Conservation (phyloP, 495 filamentous ascomycete species). For the Cladorrhinum samala region DNA sequence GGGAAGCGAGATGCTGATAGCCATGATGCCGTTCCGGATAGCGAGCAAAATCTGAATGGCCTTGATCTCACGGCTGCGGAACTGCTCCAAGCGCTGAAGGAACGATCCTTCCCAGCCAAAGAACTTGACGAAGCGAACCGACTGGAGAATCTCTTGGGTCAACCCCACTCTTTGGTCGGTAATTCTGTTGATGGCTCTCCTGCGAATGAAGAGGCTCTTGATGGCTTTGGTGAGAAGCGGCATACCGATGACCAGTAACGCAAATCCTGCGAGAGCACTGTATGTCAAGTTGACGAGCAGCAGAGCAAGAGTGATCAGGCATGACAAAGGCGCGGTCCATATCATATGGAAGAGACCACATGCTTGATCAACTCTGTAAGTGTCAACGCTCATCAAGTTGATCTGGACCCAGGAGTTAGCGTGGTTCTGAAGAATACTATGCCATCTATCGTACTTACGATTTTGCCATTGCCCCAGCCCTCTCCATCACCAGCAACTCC, state of each 20-base stretch:
- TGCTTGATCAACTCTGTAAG: conserved; percentile 81
- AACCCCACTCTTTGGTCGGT: conserved; percentile 87
- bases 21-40: conserved; percentile 78
- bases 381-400: conserved; percentile 90
- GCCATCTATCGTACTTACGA: conserved; percentile 34
- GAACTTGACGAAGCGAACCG: conserved; percentile 90
- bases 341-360: conserved; percentile 82
- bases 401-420: conserved; percentile 28
- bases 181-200: conserved; percentile 78
- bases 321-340: conserved; percentile 76
- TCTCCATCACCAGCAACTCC: conserved; percentile 57
- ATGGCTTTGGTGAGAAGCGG: conserved; percentile 70
- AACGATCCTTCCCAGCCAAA: conserved; percentile 94
- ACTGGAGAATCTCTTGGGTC: conserved; percentile 87
- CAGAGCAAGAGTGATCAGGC: conserved; percentile 69
- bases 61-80: conserved; percentile 67
- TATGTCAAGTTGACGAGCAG: conserved; percentile 81
- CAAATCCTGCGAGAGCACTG: conserved; percentile 84
- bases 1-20: conserved; percentile 67
- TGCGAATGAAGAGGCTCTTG: conserved; percentile 59
- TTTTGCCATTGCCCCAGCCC: conserved; percentile 86
- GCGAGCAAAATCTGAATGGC: conserved; percentile 73
- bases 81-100: conserved; percentile 63
- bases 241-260: conserved; percentile 67
- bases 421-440: not conserved